A percentile compares a stretch with the other conserved stretches of the same genome.
phyloP scores from a whole-genome alignment of 441 rosid species.

The Erodium moschatum region DNA sequence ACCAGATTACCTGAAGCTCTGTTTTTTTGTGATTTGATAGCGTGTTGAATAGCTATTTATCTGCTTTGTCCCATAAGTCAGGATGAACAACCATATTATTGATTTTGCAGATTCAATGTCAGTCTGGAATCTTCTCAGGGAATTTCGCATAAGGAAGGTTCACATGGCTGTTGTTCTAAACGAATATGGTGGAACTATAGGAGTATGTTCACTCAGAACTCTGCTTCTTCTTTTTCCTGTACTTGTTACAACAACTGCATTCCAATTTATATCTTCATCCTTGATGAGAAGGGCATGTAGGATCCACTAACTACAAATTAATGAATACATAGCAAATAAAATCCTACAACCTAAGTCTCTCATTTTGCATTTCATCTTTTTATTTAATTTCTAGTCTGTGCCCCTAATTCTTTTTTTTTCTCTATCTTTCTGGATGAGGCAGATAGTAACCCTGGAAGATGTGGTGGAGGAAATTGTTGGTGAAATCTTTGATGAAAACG shows the following conservation, averaged over 20 bases:
- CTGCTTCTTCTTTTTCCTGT: not conserved
- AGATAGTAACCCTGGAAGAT: conserved; percentile 92
- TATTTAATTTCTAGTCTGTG: not conserved
- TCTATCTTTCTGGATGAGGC: conserved; percentile 27
- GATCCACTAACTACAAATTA: not conserved
- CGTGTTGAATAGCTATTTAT: not conserved
- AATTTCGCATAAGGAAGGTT: conserved; percentile 97
- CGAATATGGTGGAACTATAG: conserved; percentile 97
- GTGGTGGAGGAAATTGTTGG: conserved; percentile 99
- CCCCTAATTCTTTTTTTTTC: not conserved
- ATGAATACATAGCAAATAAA: not conserved
- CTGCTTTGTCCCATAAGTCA: conserved; percentile 1
- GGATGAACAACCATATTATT: conserved; percentile 16
- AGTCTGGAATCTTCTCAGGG: conserved; percentile 99
- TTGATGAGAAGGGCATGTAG: no score
- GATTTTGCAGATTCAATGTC: conserved; percentile 89
- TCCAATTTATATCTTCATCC: no score
- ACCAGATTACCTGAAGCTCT: not conserved
- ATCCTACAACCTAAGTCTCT: not conserved
- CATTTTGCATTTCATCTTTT: not conserved
- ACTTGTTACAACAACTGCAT: not conserved
- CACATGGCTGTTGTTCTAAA: conserved; percentile 99
- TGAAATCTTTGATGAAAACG: conserved; percentile 95
- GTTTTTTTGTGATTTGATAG: not conserved
- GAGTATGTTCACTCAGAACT: conserved; percentile 46